phyloP scores from a whole-genome alignment of 495 filamentous ascomycete genomes.

The Lophiostoma macrostomum region DNA sequence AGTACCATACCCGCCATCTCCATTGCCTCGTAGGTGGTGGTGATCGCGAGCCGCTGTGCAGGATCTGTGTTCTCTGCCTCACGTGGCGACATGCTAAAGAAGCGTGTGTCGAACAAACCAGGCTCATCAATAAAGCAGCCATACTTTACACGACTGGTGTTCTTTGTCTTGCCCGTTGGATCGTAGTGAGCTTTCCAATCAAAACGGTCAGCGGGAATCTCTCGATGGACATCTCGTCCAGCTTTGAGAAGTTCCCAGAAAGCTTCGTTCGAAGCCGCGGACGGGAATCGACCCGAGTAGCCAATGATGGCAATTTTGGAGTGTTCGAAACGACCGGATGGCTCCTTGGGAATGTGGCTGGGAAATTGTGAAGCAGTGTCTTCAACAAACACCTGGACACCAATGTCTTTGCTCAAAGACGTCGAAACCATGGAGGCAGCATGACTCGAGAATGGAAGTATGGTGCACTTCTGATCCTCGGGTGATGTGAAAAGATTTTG shows the following conservation, averaged over 20 bases:
- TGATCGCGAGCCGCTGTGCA: conserved; percentile 39
- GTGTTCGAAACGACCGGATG: background rate
- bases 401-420: no score
- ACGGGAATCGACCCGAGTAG: conserved; percentile 35
- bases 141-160: conserved; percentile 21
- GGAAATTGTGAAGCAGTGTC: conserved; percentile 7
- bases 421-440: no score
- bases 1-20: conserved; percentile 42
- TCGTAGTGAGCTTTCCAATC: conserved; percentile 30
- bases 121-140: conserved; percentile 38
- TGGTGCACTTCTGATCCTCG: no score
- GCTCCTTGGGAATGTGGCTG: no score
- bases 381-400: conserved; percentile 13
- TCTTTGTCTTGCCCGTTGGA: conserved; percentile 31
- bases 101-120: conserved; percentile 39
- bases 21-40: conserved; percentile 42
- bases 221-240: conserved; percentile 27
- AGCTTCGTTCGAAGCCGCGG: conserved; percentile 18
- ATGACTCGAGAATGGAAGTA: no score
- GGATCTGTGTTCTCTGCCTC: conserved; percentile 42
- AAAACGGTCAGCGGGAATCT: conserved; percentile 31
- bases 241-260: conserved; percentile 34
- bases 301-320: conserved; percentile 37
- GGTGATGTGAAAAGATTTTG: no score
- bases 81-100: conserved; percentile 44